A percentile compares a stretch with the other conserved stretches of the same genome.
Evolutionary conservation across 345 rosid species (phyloP).

Genomic region (Linum tenue): DNA sequence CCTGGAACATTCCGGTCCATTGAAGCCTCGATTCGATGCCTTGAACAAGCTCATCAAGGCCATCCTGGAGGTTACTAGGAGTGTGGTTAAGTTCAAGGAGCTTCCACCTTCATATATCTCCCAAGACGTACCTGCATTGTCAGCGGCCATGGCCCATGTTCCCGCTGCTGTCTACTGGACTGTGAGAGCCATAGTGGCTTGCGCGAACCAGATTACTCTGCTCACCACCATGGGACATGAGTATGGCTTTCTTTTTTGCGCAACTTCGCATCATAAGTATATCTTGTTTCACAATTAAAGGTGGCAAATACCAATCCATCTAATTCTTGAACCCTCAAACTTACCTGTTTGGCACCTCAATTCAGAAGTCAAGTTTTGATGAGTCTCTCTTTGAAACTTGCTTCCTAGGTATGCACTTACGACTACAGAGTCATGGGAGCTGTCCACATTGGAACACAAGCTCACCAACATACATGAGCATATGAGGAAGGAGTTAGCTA

Average conservation of each 20-base stretch:
- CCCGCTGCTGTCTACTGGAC: conserved; percentile 7
- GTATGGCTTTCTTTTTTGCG: not conserved
- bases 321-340: no score
- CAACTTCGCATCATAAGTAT: not conserved
- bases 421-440: conserved; percentile 4
- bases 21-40: not conserved
- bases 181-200: not conserved
- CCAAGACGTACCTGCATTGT: not conserved
- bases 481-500: not conserved
- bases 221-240: conserved; percentile 1
- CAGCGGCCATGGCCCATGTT: not conserved
- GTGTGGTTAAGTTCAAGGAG: conserved; percentile 1
- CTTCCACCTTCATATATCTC: not conserved
- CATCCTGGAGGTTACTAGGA: conserved; percentile 1
- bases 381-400: not conserved
- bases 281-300: not conserved
- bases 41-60: conserved; percentile 5
- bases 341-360: no score
- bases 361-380: not conserved
- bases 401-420: not conserved
- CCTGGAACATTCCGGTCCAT: not conserved
- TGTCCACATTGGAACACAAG: not conserved
- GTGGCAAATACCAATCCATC: no score
- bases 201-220: not conserved
- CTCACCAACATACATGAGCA: not conserved